Base-by-base conservation (phyloP, 805 yeast species). In the Isabelozyma pseudorhagii region DNA sequence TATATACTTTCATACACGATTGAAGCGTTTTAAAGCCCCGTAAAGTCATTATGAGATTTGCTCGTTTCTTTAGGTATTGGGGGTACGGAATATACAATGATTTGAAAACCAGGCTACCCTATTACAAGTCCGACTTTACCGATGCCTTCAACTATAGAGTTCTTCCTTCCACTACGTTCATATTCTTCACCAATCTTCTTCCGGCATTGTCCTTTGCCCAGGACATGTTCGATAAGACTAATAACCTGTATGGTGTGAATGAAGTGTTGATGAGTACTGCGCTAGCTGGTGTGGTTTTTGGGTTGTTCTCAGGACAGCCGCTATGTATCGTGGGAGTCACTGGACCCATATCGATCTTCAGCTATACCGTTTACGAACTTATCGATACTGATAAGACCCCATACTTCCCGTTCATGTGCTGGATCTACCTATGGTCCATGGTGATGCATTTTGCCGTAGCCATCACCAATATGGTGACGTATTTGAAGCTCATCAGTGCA, bases 121-220 rank as follows among this genome's bases (percentile, higher is more conserved):
- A 75, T 58, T 93, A 93, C 61, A 47, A 57, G 45, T 80, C 90
- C 1, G 98, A 93, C 64, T 85, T 93, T 82, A 78, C 60, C 13
- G 98, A 93, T 70, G 93, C 93, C 0, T 75, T 79, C 67, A 85
- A 89, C 62, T 94, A 94, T 64, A 69, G 99, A 59, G 96, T 92
- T 11, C 73, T 93, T 1, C 99, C 99, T 0, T 75, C 96, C 0
- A 84, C 90, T 0, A 69, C 87, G 1, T 90, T 81, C 63, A 87
- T 94, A 11, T 93, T 87, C 66, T 91, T 94, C 75, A 91, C 96
- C 41, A 93, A 94, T 64, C 63, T 93, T 42, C 74, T 93, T 38
- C 98, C 98, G 1, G 97, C 97, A 0, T 78, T 93, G 40, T 97
- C 98, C 0, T 93, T 93, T 75, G 96, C 97, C 0, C 97, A 90